A percentile compares a stretch with the other conserved stretches of the same genome.
Conservation (phyloP, 2,329 filamentous ascomycete genomes). For the Trichoderma hamatum region DNA sequence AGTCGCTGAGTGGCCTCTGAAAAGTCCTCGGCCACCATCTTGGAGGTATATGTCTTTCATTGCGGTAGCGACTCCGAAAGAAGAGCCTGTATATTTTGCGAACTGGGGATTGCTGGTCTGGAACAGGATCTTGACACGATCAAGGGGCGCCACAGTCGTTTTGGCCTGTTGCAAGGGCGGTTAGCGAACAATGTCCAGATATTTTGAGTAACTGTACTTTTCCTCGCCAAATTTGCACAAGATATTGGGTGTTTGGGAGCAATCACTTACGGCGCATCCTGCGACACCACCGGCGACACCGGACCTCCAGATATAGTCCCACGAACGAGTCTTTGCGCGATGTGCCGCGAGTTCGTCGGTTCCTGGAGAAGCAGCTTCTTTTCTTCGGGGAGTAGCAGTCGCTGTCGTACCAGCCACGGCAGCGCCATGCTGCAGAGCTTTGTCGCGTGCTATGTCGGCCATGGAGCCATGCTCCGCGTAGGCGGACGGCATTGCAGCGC, state of each 20-base stretch:
- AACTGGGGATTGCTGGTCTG: slow-evolving; percentile 94
- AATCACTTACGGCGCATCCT: slow-evolving; percentile 77
- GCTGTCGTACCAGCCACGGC: slow-evolving; percentile 29
- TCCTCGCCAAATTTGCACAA: background rate
- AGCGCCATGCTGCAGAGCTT: slow-evolving; percentile 36
- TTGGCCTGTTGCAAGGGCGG: slow-evolving; percentile 67
- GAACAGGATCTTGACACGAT: slow-evolving; percentile 98
- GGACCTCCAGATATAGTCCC: slow-evolving; percentile 82
- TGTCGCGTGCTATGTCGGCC: slow-evolving; percentile 52
- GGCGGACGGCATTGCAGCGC: slow-evolving; percentile 56
- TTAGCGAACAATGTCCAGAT: slow-evolving; percentile 18
- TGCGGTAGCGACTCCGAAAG: slow-evolving; percentile 79
- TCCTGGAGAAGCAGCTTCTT: slow-evolving; percentile 50
- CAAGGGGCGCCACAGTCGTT: slow-evolving; percentile 91
- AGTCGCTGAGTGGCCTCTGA: slow-evolving; percentile 92
- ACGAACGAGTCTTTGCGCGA: slow-evolving; percentile 61
- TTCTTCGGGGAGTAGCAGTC: slow-evolving; percentile 32
- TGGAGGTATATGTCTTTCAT: slow-evolving; percentile 79
- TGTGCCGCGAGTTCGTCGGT: slow-evolving; percentile 53
- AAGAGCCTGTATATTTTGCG: slow-evolving; percentile 87
- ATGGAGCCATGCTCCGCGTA: slow-evolving; percentile 61
- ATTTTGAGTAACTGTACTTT: background rate
- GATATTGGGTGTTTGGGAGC: background rate
- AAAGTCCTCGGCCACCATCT: slow-evolving; percentile 77
- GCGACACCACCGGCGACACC: slow-evolving; percentile 87